Evolutionary conservation across 192 early-diverging fungal species (phyloP).

Genomic region (Umbelopsis sp.): DNA sequence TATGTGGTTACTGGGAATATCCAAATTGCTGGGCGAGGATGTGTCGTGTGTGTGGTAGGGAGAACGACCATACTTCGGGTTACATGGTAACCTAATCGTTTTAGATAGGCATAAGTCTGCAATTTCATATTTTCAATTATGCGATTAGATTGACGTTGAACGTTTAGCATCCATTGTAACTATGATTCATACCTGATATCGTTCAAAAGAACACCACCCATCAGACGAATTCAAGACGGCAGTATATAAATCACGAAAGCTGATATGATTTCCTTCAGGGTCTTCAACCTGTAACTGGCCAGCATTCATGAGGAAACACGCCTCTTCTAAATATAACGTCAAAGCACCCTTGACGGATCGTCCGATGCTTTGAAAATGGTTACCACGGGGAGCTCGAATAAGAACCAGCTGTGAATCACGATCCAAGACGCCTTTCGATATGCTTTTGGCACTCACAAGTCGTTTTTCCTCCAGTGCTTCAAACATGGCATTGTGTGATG

Average conservation of each 20-base stretch:
- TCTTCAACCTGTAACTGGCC: background rate
- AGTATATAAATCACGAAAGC: background rate
- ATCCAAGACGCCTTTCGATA: background rate
- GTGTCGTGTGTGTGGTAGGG: background rate
- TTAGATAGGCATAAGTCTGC: background rate
- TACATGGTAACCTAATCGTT: background rate
- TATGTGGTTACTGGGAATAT: background rate
- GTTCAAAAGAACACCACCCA: slow-evolving; percentile 8
- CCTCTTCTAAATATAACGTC: slow-evolving; percentile 5
- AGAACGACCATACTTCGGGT: background rate
- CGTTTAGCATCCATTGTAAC: background rate
- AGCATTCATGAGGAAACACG: slow-evolving; percentile 3
- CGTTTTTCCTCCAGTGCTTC: background rate
- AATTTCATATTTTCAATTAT: background rate
- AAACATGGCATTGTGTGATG: slow-evolving; percentile 8
- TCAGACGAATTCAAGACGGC: background rate
- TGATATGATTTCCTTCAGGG: background rate
- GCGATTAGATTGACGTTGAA: background rate
- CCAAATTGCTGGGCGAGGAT: background rate
- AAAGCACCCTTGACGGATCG: background rate
- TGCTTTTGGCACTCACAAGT: background rate
- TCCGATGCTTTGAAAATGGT: slow-evolving; percentile 3
- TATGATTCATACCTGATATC: background rate
- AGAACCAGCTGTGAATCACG: background rate
- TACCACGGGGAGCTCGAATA: background rate